Evolutionary conservation across 2,329 filamentous ascomycete genomes (phyloP), one percentile per base, ranked within the genome.

Genomic region (Epichloe scottii): DNA sequence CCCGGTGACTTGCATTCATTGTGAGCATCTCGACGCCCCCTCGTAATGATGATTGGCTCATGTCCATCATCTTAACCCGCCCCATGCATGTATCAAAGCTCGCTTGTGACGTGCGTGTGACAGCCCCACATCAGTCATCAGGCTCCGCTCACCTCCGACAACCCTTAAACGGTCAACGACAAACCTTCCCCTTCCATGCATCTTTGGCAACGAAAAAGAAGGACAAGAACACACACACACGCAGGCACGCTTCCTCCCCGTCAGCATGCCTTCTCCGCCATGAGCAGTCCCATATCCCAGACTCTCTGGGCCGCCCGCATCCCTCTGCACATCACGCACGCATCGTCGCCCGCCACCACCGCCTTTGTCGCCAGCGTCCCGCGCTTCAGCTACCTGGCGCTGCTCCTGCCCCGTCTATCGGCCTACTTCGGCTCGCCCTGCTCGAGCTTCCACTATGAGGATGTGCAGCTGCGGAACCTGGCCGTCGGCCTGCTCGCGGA

Each of bases 381-480:
- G 45, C 76, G 78, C 57, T 78, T 81, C 63, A 73, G 75, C 65
- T 82, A 81, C 66, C 71, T 81, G 8, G 73, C 78, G 11, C 68
- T 80, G 54, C 69, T 81, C 34, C 68, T 79, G 41, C 77, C 78
- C 23, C 75, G 77, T 30, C 68, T 81, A 45, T 66, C 71, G 1
- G 65, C 71, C 55, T 80, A 73, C 64, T 81, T 79, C 63, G 68
- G 70, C 53, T 60, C 68, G 10, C 68, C 76, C 3, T 79, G 77
- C 64, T 78, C 76, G 34, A 79, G 76, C 63, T 81, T 81, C 61
- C 74, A 79, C 60, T 76, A 78, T 58, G 75, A 79, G 53, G 70
- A 74, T 50, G 66, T 79, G 15, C 71, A 75, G 55, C 66, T 78
- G 52, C 70, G 75, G 51, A 76, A 77, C 60, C 68, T 79, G 41